Percentiles rank a stretch among this genome's conserved stretches.
Evolutionary conservation across 2,329 filamentous ascomycete species (phyloP).

Genomic region (Calonectria hongkongensis): DNA sequence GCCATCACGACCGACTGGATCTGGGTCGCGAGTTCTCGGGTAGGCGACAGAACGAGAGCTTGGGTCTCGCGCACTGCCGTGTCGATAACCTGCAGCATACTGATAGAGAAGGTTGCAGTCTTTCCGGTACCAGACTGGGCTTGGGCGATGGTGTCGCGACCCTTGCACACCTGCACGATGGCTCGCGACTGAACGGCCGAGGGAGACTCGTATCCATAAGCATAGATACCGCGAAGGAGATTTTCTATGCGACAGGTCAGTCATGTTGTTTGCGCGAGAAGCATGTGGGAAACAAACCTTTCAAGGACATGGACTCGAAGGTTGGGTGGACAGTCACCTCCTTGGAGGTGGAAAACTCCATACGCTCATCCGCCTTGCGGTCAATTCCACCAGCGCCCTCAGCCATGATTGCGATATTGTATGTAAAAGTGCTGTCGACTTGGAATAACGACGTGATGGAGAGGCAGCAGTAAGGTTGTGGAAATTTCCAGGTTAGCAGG

Average conservation of each 20-base stretch:
- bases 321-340: constrained; percentile 97
- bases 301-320: constrained; percentile 96
- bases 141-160: constrained; percentile 98
- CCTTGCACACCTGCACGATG: constrained; percentile 99
- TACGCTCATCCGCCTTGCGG: constrained; percentile 94
- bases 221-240: constrained; percentile 96
- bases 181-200: constrained; percentile 98
- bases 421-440: constrained; percentile 13
- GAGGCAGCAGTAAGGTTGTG: constrained; percentile 55
- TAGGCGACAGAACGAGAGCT: constrained; percentile 95
- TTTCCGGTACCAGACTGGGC: constrained; percentile 98
- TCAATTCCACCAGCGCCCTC: constrained; percentile 87
- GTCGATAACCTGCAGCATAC: constrained; percentile 96
- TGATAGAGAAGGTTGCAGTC: constrained; percentile 97
- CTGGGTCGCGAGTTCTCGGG: constrained; percentile 96
- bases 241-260: constrained; percentile 76
- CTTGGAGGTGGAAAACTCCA: constrained; percentile 99
- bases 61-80: constrained; percentile 94
- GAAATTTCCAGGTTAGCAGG: constrained; percentile 43
- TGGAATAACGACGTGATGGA: constrained; percentile 42
- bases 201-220: constrained; percentile 98
- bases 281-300: constrained; percentile 70
- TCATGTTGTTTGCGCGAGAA: constrained; percentile 10
- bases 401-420: constrained; percentile 79
- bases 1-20: constrained; percentile 99